Percentiles rank a stretch among this genome's conserved stretches.
phyloP scores from a whole-genome alignment of 1,139 yeast genomes.

The Taphrina flavorubra region DNA sequence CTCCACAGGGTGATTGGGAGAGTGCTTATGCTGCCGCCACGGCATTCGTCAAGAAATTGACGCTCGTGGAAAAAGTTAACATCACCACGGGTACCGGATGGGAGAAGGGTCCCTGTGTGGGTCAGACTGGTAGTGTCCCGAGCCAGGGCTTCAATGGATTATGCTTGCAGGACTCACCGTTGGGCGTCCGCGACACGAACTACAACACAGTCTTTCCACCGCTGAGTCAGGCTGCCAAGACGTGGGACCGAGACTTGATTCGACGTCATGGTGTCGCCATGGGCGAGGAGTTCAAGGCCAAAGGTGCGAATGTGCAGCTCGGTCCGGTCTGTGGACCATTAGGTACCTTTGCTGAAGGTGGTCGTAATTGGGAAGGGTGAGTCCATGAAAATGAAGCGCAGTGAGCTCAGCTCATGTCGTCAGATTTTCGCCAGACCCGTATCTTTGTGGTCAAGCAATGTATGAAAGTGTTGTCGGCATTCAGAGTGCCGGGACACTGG shows the following conservation, averaged over 20 bases:
- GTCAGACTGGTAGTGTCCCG: conserved; percentile 67
- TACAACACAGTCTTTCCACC: conserved; percentile 65
- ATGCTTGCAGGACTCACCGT: conserved; percentile 70
- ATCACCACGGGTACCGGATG: conserved; percentile 71
- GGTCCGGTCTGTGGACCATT: conserved; percentile 70
- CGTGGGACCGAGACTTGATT: conserved; percentile 63
- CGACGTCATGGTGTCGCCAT: conserved; percentile 63
- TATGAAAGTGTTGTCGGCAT: conserved; percentile 63
- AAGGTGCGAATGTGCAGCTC: conserved; percentile 59
- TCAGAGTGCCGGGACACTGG: conserved; percentile 64
- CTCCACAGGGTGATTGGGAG: conserved; percentile 57
- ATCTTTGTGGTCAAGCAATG: conserved; percentile 65
- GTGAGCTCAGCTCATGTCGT: not conserved
- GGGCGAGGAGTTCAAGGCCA: conserved; percentile 62
- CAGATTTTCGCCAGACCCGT: conserved; percentile 65
- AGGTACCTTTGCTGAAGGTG: conserved; percentile 67
- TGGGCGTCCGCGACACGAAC: conserved; percentile 67
- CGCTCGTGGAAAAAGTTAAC: conserved; percentile 65
- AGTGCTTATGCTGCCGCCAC: conserved; percentile 64
- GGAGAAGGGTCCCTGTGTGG: conserved; percentile 69
- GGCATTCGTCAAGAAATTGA: conserved; percentile 61
- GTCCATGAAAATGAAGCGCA: not conserved
- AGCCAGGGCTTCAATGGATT: conserved; percentile 63
- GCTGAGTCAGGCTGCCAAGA: conserved; percentile 64
- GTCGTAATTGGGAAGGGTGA: conserved; percentile 67